Evolutionary conservation across 345 rosid species (phyloP).

Genomic region (Salix viminalis): DNA sequence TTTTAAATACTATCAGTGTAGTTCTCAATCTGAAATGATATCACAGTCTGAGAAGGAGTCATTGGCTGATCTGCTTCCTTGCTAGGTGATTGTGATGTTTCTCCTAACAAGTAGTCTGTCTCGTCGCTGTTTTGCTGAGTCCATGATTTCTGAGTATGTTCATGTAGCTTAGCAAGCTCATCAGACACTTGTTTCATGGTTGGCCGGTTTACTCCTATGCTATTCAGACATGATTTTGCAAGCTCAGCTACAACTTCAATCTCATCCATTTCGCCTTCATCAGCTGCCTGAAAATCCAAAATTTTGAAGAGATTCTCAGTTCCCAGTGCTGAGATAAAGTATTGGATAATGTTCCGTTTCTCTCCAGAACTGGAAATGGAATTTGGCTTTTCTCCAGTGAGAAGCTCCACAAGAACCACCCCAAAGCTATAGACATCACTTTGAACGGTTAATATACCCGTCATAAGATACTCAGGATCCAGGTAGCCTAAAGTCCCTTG

Average conservation of each 20-base stretch:
- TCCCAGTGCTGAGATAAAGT: too few species aligned
- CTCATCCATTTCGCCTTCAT: neutral
- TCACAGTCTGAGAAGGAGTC: neutral
- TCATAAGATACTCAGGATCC: too few species aligned
- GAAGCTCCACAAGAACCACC: too few species aligned
- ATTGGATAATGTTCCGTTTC: too few species aligned
- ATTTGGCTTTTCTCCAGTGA: too few species aligned
- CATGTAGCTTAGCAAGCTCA: neutral
- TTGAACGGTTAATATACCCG: too few species aligned
- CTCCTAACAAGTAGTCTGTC: neutral
- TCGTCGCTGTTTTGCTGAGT: neutral
- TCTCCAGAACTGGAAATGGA: too few species aligned
- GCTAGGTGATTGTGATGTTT: neutral
- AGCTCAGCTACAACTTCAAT: neutral
- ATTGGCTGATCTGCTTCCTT: too few species aligned
- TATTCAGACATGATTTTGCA: neutral
- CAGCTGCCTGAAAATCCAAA: conserved; percentile 25
- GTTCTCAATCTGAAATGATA: too few species aligned
- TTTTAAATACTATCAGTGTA: too few species aligned
- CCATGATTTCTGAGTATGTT: neutral
- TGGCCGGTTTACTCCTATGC: neutral
- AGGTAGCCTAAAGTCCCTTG: too few species aligned
- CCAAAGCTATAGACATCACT: too few species aligned
- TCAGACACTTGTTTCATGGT: neutral
- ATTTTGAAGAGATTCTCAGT: neutral